These are phyloP conservation scores for Aspergillus fumigatiaffinis DNA, from an alignment of 2,329 filamentous ascomycete genomes.

Conservation along the genomic window DNA sequence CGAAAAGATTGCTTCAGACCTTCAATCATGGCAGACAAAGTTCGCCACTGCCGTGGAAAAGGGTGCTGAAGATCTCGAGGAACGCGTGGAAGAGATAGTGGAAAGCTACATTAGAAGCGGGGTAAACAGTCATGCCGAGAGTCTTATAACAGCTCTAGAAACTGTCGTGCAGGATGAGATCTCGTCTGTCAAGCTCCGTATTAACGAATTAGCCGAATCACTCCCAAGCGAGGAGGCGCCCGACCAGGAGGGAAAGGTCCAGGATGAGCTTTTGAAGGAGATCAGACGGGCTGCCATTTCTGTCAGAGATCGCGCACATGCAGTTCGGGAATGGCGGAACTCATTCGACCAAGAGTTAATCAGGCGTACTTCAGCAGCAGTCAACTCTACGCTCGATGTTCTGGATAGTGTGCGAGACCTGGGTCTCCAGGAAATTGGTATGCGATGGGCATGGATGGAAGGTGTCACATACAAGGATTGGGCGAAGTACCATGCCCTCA, in stretches of 20 bases:
- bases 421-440: slow-evolving; percentile 84
- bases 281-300: slow-evolving; percentile 66
- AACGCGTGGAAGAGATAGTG: slow-evolving; percentile 67
- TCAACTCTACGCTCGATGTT: slow-evolving; percentile 77
- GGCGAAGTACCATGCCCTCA: slow-evolving; percentile 88
- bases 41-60: slow-evolving; percentile 83
- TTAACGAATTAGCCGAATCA: slow-evolving; percentile 52
- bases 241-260: slow-evolving; percentile 48
- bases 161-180: slow-evolving; percentile 63
- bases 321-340: slow-evolving; percentile 71
- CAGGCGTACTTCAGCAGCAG: slow-evolving; percentile 64
- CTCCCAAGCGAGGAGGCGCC: slow-evolving; percentile 58
- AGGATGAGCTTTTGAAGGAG: slow-evolving; percentile 50
- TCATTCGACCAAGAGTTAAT: slow-evolving; percentile 67
- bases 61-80: slow-evolving; percentile 65
- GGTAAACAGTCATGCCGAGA: slow-evolving; percentile 38
- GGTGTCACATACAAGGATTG: slow-evolving; percentile 96
- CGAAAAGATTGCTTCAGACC: slow-evolving; percentile 69
- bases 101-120: slow-evolving; percentile 65
- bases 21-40: slow-evolving; percentile 81
- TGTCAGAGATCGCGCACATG: slow-evolving; percentile 74
- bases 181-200: slow-evolving; percentile 61
- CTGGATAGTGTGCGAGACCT: slow-evolving; percentile 78
- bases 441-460: slow-evolving; percentile 93
- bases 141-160: slow-evolving; percentile 64